Evolutionary conservation across 345 rosid genomes (phyloP).

Genomic region (Streptanthus diversifolius): DNA sequence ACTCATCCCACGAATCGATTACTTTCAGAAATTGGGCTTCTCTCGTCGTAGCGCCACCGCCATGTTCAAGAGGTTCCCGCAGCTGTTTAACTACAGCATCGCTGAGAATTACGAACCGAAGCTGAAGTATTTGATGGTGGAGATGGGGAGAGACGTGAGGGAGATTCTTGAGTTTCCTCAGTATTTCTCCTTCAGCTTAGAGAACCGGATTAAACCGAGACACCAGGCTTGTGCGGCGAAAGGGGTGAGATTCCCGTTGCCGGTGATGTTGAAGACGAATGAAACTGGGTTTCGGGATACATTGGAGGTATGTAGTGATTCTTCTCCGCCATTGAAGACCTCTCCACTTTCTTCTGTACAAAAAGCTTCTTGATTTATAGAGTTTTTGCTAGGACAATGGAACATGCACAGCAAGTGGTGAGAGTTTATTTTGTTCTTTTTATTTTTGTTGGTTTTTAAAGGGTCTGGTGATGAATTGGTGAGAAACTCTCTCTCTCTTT

Average conservation of each 20-base stretch:
- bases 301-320: constrained; percentile 65
- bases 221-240: constrained; percentile 67
- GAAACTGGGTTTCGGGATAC: constrained; percentile 50
- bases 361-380: constrained; percentile 34
- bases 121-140: constrained; percentile 59
- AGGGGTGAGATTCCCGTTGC: constrained; percentile 65
- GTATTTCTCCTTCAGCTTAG: constrained; percentile 82
- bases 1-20: constrained; percentile 62
- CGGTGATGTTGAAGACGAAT: constrained; percentile 56
- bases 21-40: constrained; percentile 63
- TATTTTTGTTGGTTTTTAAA: neutral
- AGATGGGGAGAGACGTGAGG: constrained; percentile 83
- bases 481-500: neutral
- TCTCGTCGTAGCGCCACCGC: constrained; percentile 45
- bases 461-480: constrained; percentile 2
- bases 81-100: constrained; percentile 69
- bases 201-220: constrained; percentile 78
- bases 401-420: constrained; percentile 11
- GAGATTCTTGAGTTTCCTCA: constrained; percentile 78
- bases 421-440: neutral
- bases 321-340: constrained; percentile 55
- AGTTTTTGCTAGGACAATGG: constrained; percentile 14
- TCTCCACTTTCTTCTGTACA: constrained; percentile 66
- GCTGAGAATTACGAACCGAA: constrained; percentile 68
- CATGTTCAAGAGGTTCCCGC: constrained; percentile 81